These are phyloP conservation scores for Cordyceps cicadae DNA, from an alignment of 2,329 filamentous ascomycete species.

Conservation along the genomic window DNA sequence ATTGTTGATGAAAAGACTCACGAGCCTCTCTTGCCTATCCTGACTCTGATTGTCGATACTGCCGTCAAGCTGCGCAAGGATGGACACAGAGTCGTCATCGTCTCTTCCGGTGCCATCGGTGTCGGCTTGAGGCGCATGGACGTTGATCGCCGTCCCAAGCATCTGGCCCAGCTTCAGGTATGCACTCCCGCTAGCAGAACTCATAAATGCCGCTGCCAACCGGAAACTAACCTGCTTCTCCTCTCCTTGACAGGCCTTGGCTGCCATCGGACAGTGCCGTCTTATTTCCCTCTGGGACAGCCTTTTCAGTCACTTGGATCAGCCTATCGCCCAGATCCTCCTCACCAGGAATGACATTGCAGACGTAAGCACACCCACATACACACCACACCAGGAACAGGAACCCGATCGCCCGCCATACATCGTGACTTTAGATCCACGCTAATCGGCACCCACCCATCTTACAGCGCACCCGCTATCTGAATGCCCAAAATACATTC, in stretches of 20 bases:
- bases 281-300: constrained; percentile 95
- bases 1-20: constrained; percentile 96
- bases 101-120: constrained; percentile 94
- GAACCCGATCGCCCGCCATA: background rate
- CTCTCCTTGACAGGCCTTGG: constrained; percentile 55
- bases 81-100: constrained; percentile 90
- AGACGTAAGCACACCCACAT: constrained; percentile 51
- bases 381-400: background rate
- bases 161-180: constrained; percentile 72
- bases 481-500: constrained; percentile 95
- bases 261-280: constrained; percentile 91
- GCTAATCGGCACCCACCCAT: constrained; percentile 3
- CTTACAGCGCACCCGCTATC: constrained; percentile 72
- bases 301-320: constrained; percentile 75
- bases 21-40: constrained; percentile 81
- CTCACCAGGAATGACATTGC: constrained; percentile 94
- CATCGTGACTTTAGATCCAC: constrained; percentile 3
- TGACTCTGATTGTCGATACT: constrained; percentile 90
- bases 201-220: background rate
- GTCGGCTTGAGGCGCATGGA: constrained; percentile 89
- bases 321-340: constrained; percentile 90
- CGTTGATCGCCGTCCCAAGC: constrained; percentile 76
- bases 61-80: constrained; percentile 78
- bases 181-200: background rate
- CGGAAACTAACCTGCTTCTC: background rate